These are phyloP conservation scores for Coemansia reversa DNA, from an alignment of 192 early-diverging fungal species.

Conservation along the genomic window DNA sequence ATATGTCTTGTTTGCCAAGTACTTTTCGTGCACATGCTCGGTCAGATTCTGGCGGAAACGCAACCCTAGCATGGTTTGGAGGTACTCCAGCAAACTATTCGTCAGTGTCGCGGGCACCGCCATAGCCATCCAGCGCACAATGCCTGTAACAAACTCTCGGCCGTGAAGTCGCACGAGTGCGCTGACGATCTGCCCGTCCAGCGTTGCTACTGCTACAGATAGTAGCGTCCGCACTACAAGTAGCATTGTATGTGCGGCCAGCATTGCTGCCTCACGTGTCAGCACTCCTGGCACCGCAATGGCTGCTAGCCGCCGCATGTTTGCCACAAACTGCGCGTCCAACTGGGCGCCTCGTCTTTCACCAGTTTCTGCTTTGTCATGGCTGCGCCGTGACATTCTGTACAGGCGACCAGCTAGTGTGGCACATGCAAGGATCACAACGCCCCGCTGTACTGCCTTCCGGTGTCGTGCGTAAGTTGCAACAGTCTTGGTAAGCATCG, in stretches of 20 bases:
- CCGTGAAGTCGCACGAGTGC: constrained; percentile 61
- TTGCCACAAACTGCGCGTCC: constrained; percentile 58
- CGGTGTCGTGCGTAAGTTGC: constrained; percentile 43
- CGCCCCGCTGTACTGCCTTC: constrained; percentile 30
- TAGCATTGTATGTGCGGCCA: constrained; percentile 82
- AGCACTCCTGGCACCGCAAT: constrained; percentile 84
- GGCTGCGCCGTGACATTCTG: constrained; percentile 12
- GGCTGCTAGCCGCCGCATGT: constrained; percentile 67
- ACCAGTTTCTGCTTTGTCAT: background rate
- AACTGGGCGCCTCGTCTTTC: constrained; percentile 32
- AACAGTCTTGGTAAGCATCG: constrained; percentile 22
- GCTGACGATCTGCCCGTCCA: constrained; percentile 69
- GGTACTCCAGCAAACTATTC: constrained; percentile 83
- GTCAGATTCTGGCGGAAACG: constrained; percentile 86
- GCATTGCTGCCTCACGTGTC: constrained; percentile 83
- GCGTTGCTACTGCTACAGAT: constrained; percentile 84
- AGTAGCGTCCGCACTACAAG: constrained; percentile 85
- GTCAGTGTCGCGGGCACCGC: constrained; percentile 96
- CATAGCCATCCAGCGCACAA: constrained; percentile 90
- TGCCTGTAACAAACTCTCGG: constrained; percentile 77
- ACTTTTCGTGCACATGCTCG: constrained; percentile 81
- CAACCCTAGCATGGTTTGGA: constrained; percentile 75
- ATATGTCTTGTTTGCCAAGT: constrained; percentile 88
- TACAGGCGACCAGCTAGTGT: constrained; percentile 34
- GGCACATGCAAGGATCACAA: constrained; percentile 29